Evolutionary conservation across 495 filamentous ascomycete genomes (phyloP), one percentile per base, ranked within the genome.

Genomic region (Oidiodendron maius): DNA sequence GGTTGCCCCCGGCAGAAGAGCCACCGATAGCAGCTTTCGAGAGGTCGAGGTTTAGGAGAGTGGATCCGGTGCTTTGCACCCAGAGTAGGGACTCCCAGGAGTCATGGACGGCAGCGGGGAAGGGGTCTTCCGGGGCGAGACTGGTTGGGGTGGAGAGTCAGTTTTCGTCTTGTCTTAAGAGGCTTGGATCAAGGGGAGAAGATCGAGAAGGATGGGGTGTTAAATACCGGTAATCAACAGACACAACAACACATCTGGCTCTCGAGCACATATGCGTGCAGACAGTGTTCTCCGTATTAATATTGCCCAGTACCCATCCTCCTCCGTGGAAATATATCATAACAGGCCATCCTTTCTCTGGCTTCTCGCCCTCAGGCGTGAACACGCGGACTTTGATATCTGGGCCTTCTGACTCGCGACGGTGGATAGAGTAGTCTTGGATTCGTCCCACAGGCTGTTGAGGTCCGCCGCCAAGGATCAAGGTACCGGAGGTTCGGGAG

Each of bases 311-410:
- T 9, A 81, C 77, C 77, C 77, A 81, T 10, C 77, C 77, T 3
- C 76, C 77, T 12, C 77, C 77, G 48, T 81, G 77, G 55, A 75
- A 73, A 52, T 77, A 81, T 3, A 81, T 46, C 61, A 76, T 69
- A 17, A 75, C 69, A 3, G 76, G 74, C 75, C 75, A 81, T 47
- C 77, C 77, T 1, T 49, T 55, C 4, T 57, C 57, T 0, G 77
- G 75, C 8, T 35, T 57, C 11, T 64, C 49, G 1, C 70, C 69
- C 5, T 59, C 58, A 0, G 76, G 76, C 2, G 71, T 77, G 50
- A 80, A 80, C 17, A 55, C 63, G 13, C 75, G 67, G 18, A 78
- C 49, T 0, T 46, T 53, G 25, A 80, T 61, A 28, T 72, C 61
- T 2, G 74, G 72, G 0, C 75, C 76, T 10, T 67, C 57, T 6